Evolutionary conservation across 768 basidiomycete genomes (phyloP).

Genomic region (Lentinula detonsa): DNA sequence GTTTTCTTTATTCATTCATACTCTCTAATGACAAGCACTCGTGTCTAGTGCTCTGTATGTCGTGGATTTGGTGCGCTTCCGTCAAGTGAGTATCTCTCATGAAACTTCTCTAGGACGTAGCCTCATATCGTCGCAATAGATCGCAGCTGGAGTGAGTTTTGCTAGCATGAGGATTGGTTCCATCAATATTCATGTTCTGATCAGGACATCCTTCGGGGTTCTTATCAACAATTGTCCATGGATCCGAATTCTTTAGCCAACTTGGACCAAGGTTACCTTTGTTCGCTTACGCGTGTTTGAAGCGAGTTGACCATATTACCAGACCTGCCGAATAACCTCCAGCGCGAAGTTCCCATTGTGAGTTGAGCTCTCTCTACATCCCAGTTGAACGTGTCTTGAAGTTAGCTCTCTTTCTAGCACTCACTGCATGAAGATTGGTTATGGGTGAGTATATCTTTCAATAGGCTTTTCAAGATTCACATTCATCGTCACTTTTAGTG

Average conservation of each 20-base stretch:
- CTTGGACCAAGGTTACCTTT: conserved; percentile 77
- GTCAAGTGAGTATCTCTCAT: conserved; percentile 54
- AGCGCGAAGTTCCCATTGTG: conserved; percentile 88
- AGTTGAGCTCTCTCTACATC: conserved; percentile 22
- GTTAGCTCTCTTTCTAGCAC: conserved; percentile 38
- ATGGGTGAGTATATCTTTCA: conserved; percentile 58
- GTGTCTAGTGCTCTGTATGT: conserved; percentile 82
- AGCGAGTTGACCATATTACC: neutral
- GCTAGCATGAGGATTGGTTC: neutral
- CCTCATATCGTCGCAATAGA: conserved; percentile 21
- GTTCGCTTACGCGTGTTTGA: neutral
- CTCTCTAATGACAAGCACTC: conserved; percentile 9
- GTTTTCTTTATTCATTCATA: neutral
- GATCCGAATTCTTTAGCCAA: conserved; percentile 94
- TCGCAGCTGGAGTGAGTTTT: conserved; percentile 43
- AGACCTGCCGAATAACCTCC: conserved; percentile 97
- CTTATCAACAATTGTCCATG: conserved; percentile 90
- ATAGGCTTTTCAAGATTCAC: neutral
- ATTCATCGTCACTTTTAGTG: conserved; percentile 44
- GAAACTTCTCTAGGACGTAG: neutral
- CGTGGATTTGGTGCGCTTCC: conserved; percentile 91
- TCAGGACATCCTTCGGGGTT: conserved; percentile 82
- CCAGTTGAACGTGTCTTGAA: neutral
- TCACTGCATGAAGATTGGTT: conserved; percentile 92
- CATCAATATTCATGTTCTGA: neutral